These are phyloP conservation scores for Spergularia marina DNA, from an alignment of 148 eudicot species.

Conservation along the genomic window DNA sequence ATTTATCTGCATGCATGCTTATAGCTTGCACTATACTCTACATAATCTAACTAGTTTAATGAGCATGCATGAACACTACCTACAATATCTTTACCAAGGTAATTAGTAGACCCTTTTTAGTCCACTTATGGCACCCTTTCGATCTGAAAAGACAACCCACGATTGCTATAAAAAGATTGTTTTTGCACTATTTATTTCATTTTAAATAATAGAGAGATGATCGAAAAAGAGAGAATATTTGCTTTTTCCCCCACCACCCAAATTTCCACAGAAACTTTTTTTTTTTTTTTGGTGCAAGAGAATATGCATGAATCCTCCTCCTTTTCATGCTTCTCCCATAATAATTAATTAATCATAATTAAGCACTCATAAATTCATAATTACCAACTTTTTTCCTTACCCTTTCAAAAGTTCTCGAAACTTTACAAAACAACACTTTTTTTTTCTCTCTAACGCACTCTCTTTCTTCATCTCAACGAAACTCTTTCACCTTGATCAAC, in stretches of 20 bases:
- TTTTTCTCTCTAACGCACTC: background rate
- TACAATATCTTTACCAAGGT: background rate
- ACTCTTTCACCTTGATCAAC: background rate
- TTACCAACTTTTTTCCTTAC: slow-evolving; percentile 10
- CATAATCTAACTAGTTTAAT: background rate
- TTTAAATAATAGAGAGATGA: slow-evolving; percentile 38
- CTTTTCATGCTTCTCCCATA: slow-evolving; percentile 22
- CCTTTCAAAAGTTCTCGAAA: background rate
- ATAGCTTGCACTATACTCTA: too few species aligned
- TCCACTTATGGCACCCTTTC: slow-evolving; percentile 24
- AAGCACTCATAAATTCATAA: slow-evolving; percentile 29
- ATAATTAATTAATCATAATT: background rate
- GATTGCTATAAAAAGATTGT: slow-evolving; percentile 2
- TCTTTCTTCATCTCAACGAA: slow-evolving; percentile 15
- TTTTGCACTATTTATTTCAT: slow-evolving; percentile 16
- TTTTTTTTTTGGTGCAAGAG: slow-evolving; percentile 24
- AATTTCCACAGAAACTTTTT: slow-evolving; percentile 21
- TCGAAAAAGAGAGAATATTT: slow-evolving; percentile 35
- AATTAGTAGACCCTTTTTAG: slow-evolving; percentile 27
- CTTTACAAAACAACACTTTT: slow-evolving; percentile 9
- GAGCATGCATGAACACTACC: slow-evolving; percentile 13
- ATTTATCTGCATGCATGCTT: too few species aligned
- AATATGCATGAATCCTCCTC: slow-evolving; percentile 55
- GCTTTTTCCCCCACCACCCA: slow-evolving; percentile 42
- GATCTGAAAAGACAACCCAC: slow-evolving; percentile 41